Conservation (phyloP, 345 rosid genomes). For the Aquilaria sinensis region DNA sequence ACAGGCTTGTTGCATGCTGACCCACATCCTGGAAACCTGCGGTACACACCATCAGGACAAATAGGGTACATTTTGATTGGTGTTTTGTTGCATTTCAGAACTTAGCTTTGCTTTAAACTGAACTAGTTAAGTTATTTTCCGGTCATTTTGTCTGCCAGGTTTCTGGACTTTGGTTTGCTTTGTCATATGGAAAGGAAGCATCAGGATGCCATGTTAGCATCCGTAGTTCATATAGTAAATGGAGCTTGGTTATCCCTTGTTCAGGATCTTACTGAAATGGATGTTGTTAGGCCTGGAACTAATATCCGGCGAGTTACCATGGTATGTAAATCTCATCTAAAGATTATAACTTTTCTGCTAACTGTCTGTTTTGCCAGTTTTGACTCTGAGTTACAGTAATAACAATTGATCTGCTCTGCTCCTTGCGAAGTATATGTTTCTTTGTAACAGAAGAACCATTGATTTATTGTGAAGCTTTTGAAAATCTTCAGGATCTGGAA, state of each 20-base stretch:
- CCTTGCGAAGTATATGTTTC: neutral
- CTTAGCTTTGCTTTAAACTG: constrained; percentile 11
- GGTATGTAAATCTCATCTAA: constrained; percentile 34
- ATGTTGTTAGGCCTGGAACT: constrained; percentile 76
- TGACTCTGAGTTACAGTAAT: constrained; percentile 1
- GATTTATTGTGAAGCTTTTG: constrained; percentile 3
- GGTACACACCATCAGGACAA: constrained; percentile 71
- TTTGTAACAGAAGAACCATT: constrained; percentile 2
- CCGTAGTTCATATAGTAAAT: constrained; percentile 89
- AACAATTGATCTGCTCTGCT: neutral
- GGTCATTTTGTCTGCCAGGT: constrained; percentile 39
- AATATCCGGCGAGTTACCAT: constrained; percentile 59
- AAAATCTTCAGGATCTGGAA: constrained; percentile 69
- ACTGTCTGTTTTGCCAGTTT: neutral
- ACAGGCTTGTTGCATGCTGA: constrained; percentile 97
- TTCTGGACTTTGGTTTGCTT: constrained; percentile 91
- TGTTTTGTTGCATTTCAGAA: constrained; percentile 8
- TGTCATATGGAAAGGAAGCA: constrained; percentile 93
- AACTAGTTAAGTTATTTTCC: constrained; percentile 6
- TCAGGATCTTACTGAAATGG: constrained; percentile 80
- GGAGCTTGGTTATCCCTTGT: constrained; percentile 88
- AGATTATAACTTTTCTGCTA: neutral
- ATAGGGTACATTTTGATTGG: constrained; percentile 48
- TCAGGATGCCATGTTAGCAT: constrained; percentile 89
- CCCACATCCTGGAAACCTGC: constrained; percentile 96